Evolutionary conservation across 73 alveolate genomes (phyloP), one percentile per base, ranked within the genome.

Genomic region (Durusdinium trenchii): DNA sequence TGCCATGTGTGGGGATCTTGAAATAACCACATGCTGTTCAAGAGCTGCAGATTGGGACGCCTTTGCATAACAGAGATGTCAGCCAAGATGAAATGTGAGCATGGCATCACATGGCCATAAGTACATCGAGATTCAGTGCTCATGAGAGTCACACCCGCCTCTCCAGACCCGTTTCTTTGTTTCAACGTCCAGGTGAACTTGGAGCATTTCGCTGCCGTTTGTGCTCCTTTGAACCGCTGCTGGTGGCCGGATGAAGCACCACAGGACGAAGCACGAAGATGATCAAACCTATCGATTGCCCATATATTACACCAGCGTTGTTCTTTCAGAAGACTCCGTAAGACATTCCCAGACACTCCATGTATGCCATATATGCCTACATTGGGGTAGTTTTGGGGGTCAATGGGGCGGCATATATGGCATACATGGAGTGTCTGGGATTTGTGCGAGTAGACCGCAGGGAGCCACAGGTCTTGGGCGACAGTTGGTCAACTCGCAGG

Each of bases 121-220:
- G n/a, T n/a, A n/a, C n/a, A n/a, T n/a, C n/a, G n/a, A n/a, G n/a
- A n/a, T n/a, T n/a, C n/a, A n/a, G n/a, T n/a, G n/a, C n/a, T n/a
- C n/a, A n/a, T n/a, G n/a, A n/a, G n/a, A n/a, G n/a, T n/a, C n/a
- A n/a, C n/a, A n/a, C n/a, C n/a, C n/a, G n/a, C n/a, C n/a, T n/a
- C n/a, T n/a, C n/a, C n/a, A n/a, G n/a, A n/a, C n/a, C n/a, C n/a
- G n/a, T n/a, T n/a, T n/a, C n/a, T n/a, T n/a, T n/a, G n/a, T n/a
- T n/a, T n/a, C n/a, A 9, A 20, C 64, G 64, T 9, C 28, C 42
- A 84, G 94, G 94, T 84, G 76, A 51, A 48, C 28, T 73, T 51
- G 94, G 94, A 84, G 38, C 94, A 84, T 36, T 51, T 84, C 54
- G 94, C 94, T 5, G 94, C 94, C 42, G 94, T 84, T 52, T 48